Conservation (phyloP, 2,329 filamentous ascomycete species). For the Colletotrichum australisinense region DNA sequence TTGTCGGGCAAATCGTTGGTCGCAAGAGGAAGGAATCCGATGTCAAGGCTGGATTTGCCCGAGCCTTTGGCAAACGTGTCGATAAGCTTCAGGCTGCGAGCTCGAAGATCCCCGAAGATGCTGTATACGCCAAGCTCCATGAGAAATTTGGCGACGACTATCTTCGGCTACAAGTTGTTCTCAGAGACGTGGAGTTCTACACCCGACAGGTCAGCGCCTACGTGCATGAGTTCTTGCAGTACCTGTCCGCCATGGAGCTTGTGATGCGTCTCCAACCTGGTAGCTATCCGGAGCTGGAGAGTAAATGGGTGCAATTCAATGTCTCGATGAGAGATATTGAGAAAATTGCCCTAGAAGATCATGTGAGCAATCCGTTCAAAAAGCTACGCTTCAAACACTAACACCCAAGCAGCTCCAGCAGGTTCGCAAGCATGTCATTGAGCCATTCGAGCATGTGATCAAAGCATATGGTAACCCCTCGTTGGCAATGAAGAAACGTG, state of each 20-base stretch:
- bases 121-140: slow-evolving; percentile 81
- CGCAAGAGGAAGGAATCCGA: slow-evolving; percentile 91
- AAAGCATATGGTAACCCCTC: slow-evolving; percentile 86
- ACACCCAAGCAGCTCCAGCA: slow-evolving; percentile 59
- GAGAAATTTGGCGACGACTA: slow-evolving; percentile 94
- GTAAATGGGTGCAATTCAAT: slow-evolving; percentile 94
- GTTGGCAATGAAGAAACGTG: slow-evolving; percentile 91
- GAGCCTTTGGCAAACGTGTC: slow-evolving; percentile 89
- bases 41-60: slow-evolving; percentile 84
- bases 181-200: slow-evolving; percentile 94
- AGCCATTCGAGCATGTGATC: slow-evolving; percentile 83
- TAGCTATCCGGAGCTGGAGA: slow-evolving; percentile 85
- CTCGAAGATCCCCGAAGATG: slow-evolving; percentile 77
- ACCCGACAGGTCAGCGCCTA: slow-evolving; percentile 83
- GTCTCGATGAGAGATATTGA: slow-evolving; percentile 88
- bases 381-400: neutral
- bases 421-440: slow-evolving; percentile 85
- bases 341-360: slow-evolving; percentile 83
- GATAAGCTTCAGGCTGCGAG: slow-evolving; percentile 81
- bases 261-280: slow-evolving; percentile 80
- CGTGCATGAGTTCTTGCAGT: slow-evolving; percentile 83
- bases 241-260: slow-evolving; percentile 84
- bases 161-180: slow-evolving; percentile 89
- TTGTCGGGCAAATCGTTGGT: slow-evolving; percentile 89
- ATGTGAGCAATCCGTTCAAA: slow-evolving; percentile 66